These are phyloP conservation scores for Sporobolus alterniflorus DNA, from an alignment of 202 grass and related monocot species.

Conservation along the genomic window DNA sequence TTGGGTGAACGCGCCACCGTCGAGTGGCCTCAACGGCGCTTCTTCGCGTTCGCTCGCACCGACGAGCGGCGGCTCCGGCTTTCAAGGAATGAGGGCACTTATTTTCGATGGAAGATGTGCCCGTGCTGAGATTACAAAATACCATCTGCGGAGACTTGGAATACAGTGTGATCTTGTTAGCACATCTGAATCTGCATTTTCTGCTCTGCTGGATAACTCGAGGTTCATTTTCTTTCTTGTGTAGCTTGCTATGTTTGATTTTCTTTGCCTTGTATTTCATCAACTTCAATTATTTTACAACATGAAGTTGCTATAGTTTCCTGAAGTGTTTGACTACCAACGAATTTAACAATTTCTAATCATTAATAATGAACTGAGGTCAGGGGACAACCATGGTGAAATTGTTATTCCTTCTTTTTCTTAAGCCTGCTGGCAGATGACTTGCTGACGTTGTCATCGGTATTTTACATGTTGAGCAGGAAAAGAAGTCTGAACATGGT, in stretches of 20 bases:
- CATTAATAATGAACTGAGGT: not conserved
- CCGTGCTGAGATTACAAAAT: slow-evolving; percentile 59
- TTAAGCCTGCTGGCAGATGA: not conserved
- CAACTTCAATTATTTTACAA: slow-evolving; percentile 3
- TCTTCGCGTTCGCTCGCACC: no score
- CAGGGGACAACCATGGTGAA: not conserved
- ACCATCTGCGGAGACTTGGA: slow-evolving; percentile 76
- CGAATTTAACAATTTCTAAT: not conserved
- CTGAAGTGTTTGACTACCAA: not conserved
- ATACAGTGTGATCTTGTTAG: slow-evolving; percentile 51
- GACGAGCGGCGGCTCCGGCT: no score
- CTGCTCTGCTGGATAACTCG: slow-evolving; percentile 56
- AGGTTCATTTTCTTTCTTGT: slow-evolving; percentile 48
- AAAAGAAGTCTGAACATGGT: slow-evolving; percentile 61
- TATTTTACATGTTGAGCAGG: slow-evolving; percentile 42
- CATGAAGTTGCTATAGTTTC: not conserved
- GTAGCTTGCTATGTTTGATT: not conserved
- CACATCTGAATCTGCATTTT: slow-evolving; percentile 60
- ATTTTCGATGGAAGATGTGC: slow-evolving; percentile 66
- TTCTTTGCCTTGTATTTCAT: slow-evolving; percentile 7
- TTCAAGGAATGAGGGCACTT: slow-evolving; percentile 82
- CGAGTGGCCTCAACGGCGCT: no score
- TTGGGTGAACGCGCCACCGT: no score
- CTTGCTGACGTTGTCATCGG: not conserved
- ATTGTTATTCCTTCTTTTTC: slow-evolving; percentile 5